A percentile compares a stretch with the other conserved stretches of the same genome.
These are phyloP conservation scores for Pseudogymnoascus sp. DNA, from an alignment of 2,329 filamentous ascomycete genomes.

Conservation along the genomic window DNA sequence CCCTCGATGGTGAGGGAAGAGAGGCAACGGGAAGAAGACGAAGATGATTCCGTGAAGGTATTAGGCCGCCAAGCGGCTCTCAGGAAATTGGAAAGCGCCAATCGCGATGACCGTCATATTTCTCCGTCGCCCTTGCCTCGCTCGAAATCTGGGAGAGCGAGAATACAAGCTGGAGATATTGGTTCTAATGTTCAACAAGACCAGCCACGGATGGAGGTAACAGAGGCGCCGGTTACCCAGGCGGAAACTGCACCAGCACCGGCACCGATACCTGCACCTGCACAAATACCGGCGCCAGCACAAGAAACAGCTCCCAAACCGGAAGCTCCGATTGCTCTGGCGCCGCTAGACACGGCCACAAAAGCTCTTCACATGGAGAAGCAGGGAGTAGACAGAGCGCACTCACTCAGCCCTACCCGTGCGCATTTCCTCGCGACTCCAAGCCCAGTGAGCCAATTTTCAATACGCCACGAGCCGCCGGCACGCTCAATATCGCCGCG, in stretches of 20 bases:
- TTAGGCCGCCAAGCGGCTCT: conserved; percentile 13
- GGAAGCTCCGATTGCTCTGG: background rate
- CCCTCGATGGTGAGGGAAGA: conserved; percentile 44
- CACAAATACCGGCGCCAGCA: background rate
- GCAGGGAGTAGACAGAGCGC: conserved; percentile 30
- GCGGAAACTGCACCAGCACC: background rate
- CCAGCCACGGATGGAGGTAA: background rate
- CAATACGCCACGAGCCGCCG: conserved; percentile 60
- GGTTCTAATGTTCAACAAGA: background rate
- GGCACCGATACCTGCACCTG: background rate
- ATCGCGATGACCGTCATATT: conserved; percentile 17
- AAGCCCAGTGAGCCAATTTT: conserved; percentile 38
- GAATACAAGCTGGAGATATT: conserved; percentile 18
- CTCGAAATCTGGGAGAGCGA: conserved; percentile 20
- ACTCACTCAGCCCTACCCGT: conserved; percentile 55
- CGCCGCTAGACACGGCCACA: background rate
- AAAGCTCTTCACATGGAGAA: background rate
- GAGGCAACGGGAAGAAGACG: conserved; percentile 36
- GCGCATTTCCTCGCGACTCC: conserved; percentile 56
- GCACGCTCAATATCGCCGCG: conserved; percentile 66
- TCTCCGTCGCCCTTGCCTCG: conserved; percentile 26
- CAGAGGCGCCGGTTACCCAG: background rate
- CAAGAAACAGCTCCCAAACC: background rate
- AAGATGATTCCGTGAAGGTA: conserved; percentile 24
- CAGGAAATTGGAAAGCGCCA: conserved; percentile 14